Base-by-base conservation (phyloP, 192 early-diverging fungal species). In the Coemansia sp. region DNA sequence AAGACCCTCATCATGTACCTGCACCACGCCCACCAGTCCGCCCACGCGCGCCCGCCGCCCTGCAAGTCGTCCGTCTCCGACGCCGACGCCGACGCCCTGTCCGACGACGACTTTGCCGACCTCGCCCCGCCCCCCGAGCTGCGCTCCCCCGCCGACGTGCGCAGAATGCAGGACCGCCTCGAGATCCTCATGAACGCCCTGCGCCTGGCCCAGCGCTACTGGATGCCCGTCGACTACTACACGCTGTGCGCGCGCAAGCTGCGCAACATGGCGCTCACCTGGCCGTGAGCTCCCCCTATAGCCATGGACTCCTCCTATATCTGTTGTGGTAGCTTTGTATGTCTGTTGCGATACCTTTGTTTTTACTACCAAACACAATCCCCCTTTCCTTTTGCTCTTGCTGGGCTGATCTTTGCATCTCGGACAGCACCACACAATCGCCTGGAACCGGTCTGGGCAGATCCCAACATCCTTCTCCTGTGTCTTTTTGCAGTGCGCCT, bases 1-100 rank as follows among this genome's bases (percentile, higher is more conserved):
- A 78, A 78, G 64, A 64, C 75, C 3, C 60, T 78, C 39, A 78
- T 78, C 64, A 78, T 78, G 75, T 71, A 78, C 32, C 48, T 71
- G 53, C 68, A 78, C 68, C 75, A 71, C 34, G 65, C 73, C 26
- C 68, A 77, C 42, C 68, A 69, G 73, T 77, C 73, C 7, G 73
- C 73, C 26, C 62, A 69, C 46, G 51, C 69, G 10, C 58, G 72
- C 72, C 18, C 65, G 65, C 22, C 71, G 73, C n/a, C n/a, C n/a
- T n/a, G n/a, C n/a, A n/a, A n/a, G n/a, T n/a, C n/a, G n/a, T n/a
- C n/a, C n/a, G n/a, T n/a, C n/a, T 18, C 13, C 32, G 23, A 27
- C 35, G 60, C 60, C 58, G 46, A 31, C 38, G 59, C 57, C 50
- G 45, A 40, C 29, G 23, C 25, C n/a, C n/a, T n/a, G n/a, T n/a